Evolutionary conservation across 2,329 filamentous ascomycete species (phyloP).

Genomic region (Aspergillus latus): DNA sequence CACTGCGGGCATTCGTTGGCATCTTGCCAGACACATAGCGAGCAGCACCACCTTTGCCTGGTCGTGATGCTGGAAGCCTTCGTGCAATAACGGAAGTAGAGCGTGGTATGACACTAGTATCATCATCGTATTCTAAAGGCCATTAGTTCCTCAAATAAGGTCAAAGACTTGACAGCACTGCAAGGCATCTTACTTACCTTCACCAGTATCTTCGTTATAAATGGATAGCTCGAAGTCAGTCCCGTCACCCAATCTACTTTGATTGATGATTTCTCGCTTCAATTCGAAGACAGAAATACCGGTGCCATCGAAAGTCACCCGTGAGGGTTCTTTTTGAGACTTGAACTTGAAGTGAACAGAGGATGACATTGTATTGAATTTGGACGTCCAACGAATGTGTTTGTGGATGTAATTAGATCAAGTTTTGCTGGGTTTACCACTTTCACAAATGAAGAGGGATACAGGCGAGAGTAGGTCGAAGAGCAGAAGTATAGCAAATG

Average conservation of each 20-base stretch:
- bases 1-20: conserved; percentile 82
- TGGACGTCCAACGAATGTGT: conserved; percentile 29
- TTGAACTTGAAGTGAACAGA: conserved; percentile 99
- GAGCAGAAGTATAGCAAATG: conserved; percentile 16
- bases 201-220: conserved; percentile 85
- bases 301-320: conserved; percentile 95
- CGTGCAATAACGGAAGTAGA: conserved; percentile 91
- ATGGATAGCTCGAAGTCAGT: conserved; percentile 95
- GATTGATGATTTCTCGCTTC: conserved; percentile 96
- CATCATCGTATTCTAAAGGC: conserved; percentile 85
- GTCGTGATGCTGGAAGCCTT: conserved; percentile 77
- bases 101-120: conserved; percentile 93
- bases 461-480: conserved; percentile 25
- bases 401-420: conserved; percentile 32
- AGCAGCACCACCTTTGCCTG: conserved; percentile 84
- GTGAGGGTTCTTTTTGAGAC: conserved; percentile 91
- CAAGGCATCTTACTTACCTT: conserved; percentile 62
- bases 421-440: conserved; percentile 25
- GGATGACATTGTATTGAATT: conserved; percentile 72
- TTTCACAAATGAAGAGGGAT: conserved; percentile 26
- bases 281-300: conserved; percentile 98
- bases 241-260: conserved; percentile 90
- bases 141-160: background rate
- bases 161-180: background rate
- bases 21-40: conserved; percentile 96